phyloP scores from a whole-genome alignment of 2,329 filamentous ascomycete genomes.

The Teratosphaeria zuluensis region DNA sequence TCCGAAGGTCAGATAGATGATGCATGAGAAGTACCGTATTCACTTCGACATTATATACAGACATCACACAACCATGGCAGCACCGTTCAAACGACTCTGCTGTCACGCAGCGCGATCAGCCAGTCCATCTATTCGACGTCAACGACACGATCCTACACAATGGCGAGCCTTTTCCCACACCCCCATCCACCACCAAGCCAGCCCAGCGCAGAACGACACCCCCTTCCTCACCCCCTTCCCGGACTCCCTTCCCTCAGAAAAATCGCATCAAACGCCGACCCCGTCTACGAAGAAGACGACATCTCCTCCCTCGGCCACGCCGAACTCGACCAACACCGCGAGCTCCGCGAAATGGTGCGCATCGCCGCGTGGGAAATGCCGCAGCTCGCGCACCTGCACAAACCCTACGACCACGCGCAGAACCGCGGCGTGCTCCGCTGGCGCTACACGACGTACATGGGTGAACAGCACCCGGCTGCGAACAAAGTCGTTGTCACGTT shows the following conservation, averaged over 20 bases:
- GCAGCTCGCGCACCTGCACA: conserved; percentile 67
- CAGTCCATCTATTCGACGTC: conserved; percentile 3
- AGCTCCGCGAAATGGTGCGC: conserved; percentile 79
- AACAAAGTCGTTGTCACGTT: conserved; percentile 94
- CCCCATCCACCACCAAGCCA: not conserved
- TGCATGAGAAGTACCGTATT: not conserved
- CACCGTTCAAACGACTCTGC: conserved; percentile 21
- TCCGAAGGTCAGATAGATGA: not conserved
- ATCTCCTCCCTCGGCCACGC: conserved; percentile 74
- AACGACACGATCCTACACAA: not conserved
- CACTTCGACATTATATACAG: not conserved
- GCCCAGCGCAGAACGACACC: not conserved
- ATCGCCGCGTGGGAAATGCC: conserved; percentile 95
- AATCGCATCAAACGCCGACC: conserved; percentile 5
- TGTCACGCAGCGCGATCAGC: conserved; percentile 10
- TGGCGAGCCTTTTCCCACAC: conserved; percentile 7
- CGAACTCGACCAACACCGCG: conserved; percentile 79
- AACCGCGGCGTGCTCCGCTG: conserved; percentile 61
- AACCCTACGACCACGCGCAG: conserved; percentile 65
- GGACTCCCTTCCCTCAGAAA: conserved; percentile 1
- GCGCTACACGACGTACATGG: conserved; percentile 94
- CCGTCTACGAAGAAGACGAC: conserved; percentile 63
- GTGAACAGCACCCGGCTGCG: conserved; percentile 81
- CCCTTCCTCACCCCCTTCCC: not conserved
- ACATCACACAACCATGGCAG: conserved; percentile 13